Percentiles rank a stretch among this genome's conserved stretches.
These are phyloP conservation scores for Podospora anserina DNA, from an alignment of 495 filamentous ascomycete genomes.

Conservation along the genomic window DNA sequence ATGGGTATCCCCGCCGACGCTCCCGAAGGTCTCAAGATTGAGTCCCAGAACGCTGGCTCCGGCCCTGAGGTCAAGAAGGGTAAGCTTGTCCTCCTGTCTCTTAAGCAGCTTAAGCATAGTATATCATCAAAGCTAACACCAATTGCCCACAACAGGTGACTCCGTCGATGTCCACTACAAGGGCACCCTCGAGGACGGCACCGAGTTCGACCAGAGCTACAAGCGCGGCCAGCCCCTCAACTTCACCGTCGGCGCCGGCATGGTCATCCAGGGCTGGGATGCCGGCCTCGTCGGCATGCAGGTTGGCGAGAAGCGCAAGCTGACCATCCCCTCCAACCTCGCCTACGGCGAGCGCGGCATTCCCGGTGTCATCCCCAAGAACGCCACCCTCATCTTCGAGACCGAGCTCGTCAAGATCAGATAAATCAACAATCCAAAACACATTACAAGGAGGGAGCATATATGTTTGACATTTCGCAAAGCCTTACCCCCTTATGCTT, in stretches of 20 bases:
- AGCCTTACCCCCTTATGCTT: constrained; percentile 1
- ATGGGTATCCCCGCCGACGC: constrained; percentile 30
- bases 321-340: constrained; percentile 74
- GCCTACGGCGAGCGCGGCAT: constrained; percentile 68
- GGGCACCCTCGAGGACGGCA: constrained; percentile 34
- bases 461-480: not conserved
- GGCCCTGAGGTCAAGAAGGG: constrained; percentile 32
- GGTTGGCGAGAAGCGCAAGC: constrained; percentile 71
- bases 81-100: constrained; percentile 19
- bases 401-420: constrained; percentile 77
- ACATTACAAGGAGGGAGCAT: not conserved
- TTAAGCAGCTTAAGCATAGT: not conserved
- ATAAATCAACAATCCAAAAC: constrained; percentile 48
- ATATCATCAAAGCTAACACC: not conserved
- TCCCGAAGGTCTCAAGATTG: constrained; percentile 30
- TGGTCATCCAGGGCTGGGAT: constrained; percentile 85
- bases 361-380: constrained; percentile 54
- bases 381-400: constrained; percentile 60
- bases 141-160: constrained; percentile 23
- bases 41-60: constrained; percentile 23
- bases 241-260: constrained; percentile 67
- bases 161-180: constrained; percentile 34
- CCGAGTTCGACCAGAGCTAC: constrained; percentile 46
- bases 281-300: constrained; percentile 84
- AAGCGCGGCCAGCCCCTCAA: constrained; percentile 62